Evolutionary conservation across 1,139 yeast genomes (phyloP), one percentile per base, ranked within the genome.

Genomic region (Debaryomycetaceae sp.): DNA sequence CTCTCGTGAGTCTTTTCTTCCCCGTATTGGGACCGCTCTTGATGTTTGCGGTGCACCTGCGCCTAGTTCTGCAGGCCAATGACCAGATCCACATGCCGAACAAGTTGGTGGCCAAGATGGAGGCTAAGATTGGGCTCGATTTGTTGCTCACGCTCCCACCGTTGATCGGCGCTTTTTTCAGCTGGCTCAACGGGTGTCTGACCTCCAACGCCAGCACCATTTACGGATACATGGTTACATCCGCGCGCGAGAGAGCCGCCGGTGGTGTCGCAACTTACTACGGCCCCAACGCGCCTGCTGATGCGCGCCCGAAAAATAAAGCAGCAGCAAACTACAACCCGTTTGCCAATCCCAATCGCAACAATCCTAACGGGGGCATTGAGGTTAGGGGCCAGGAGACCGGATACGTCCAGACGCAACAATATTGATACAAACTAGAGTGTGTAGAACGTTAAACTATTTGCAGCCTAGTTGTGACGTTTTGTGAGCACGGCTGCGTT

Each of bases 131-230:
- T 27, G 50, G 75, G 10, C 53, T 85, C 42, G 96, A 88, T 51
- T 64, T 88, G 30, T 44, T 83, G 22, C 74, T 88, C 25, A 71
- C 91, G 2, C 60, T 89, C 25, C 80, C 91, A 0, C 97, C 97
- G 0, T 46, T 86, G 3, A 56, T 88, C 23, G 96, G 97, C 1
- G 65, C 78, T 3, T 56, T 86, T 28, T 72, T 86, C 37, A 65
- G 84, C 10, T 89, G 95, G 88, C 41, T 89, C 53, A 75, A 84
- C 51, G 83, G 80, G 1, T 83, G 95, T 48, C 83, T 94, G n/a
- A 83, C 96, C 0, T 62, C 95, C 45, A 89, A 88, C 53, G 94
- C 95, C 1, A 86, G 88, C 0, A 47, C 84, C 46, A 66, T 85
- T 5, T 86, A 78, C 50, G 68, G 65, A 16, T 64, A 61, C 37